Conservation (phyloP, 2,329 filamentous ascomycete species). For the Pestalotiopsis sp. region DNA sequence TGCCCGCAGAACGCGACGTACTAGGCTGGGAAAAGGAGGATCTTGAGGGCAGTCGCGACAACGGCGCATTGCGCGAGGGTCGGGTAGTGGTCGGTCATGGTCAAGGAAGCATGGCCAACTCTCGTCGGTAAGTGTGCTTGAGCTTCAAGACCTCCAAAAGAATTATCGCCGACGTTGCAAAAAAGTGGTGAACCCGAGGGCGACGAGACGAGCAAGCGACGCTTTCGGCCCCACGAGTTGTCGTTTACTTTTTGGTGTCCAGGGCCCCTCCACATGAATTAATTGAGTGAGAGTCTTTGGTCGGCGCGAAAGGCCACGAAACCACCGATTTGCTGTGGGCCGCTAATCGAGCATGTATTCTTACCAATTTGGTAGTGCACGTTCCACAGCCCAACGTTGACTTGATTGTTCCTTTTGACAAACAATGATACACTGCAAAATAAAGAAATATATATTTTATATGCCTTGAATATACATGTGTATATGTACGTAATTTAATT, state of each 20-base stretch:
- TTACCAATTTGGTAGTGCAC: too few relatives aligned
- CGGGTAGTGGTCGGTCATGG: slow-evolving; percentile 81
- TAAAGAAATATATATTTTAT: not conserved
- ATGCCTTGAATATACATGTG: not conserved
- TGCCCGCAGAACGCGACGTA: slow-evolving; percentile 52
- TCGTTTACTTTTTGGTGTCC: not conserved
- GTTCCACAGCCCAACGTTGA: too few relatives aligned
- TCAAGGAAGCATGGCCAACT: slow-evolving; percentile 18
- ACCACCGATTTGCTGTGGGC: not conserved
- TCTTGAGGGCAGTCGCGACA: slow-evolving; percentile 84
- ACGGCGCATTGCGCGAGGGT: slow-evolving; percentile 88
- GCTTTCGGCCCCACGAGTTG: not conserved
- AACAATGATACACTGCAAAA: not conserved
- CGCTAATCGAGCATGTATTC: not conserved
- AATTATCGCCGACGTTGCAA: not conserved
- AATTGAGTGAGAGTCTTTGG: not conserved
- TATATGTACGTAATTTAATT: not conserved
- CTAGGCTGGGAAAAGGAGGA: slow-evolving; percentile 94
- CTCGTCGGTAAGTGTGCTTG: not conserved
- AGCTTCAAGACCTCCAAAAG: not conserved
- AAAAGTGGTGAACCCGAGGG: not conserved
- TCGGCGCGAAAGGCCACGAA: slow-evolving; percentile 11
- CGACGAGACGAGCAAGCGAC: not conserved
- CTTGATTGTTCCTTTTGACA: too few relatives aligned
- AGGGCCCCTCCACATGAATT: not conserved